These are phyloP conservation scores for Lentinula aciculospora DNA, from an alignment of 768 basidiomycete genomes.

Conservation along the genomic window DNA sequence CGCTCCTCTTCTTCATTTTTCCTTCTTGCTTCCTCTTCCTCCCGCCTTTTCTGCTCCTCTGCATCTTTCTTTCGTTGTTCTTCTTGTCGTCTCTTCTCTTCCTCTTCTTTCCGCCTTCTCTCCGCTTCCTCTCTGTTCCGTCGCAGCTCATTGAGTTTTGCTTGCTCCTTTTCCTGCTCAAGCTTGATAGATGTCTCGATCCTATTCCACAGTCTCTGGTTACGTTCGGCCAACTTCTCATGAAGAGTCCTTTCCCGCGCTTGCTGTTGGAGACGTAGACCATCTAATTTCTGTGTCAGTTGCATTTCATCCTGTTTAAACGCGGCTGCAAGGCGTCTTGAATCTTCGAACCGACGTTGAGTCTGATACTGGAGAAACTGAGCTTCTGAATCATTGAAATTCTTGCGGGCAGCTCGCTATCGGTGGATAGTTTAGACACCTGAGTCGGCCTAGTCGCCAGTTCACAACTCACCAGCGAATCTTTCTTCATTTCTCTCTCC, in stretches of 20 bases:
- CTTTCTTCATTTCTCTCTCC: conserved; percentile 44
- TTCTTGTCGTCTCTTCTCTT: conserved; percentile 44
- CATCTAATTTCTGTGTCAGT: conserved; percentile 39
- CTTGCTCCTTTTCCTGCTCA: conserved; percentile 28
- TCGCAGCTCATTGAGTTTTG: conserved; percentile 37
- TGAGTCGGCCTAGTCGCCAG: background rate
- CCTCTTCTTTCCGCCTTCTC: conserved; percentile 45
- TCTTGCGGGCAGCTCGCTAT: conserved; percentile 41
- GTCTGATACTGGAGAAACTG: conserved; percentile 40
- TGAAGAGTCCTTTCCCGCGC: conserved; percentile 2
- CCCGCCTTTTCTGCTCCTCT: conserved; percentile 33
- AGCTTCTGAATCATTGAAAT: conserved; percentile 26
- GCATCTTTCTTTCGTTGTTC: conserved; percentile 37
- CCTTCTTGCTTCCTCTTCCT: conserved; percentile 33
- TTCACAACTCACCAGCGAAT: conserved; percentile 40
- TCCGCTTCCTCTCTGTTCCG: conserved; percentile 47
- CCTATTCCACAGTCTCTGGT: conserved; percentile 4
- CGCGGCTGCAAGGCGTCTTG: conserved; percentile 28
- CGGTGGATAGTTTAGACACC: background rate
- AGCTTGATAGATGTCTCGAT: conserved; percentile 12
- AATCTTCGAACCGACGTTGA: conserved; percentile 27
- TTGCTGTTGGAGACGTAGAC: conserved; percentile 4
- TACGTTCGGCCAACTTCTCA: conserved; percentile 4
- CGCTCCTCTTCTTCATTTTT: conserved; percentile 23
- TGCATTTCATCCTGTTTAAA: conserved; percentile 49